phyloP scores from a whole-genome alignment of 2,329 filamentous ascomycete species.

The Cyphellophora attinorum region DNA sequence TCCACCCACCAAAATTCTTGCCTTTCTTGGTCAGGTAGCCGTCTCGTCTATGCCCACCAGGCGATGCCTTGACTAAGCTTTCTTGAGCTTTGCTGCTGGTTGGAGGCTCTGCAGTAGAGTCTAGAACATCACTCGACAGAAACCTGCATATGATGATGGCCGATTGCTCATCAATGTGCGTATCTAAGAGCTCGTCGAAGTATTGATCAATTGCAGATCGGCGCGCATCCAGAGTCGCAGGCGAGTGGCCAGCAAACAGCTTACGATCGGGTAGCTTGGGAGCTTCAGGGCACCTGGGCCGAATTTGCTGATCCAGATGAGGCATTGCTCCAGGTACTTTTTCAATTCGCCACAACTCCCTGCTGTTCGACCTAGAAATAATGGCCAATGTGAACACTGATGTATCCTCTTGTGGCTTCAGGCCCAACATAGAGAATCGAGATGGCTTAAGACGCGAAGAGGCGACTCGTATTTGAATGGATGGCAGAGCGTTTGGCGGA shows the following conservation, averaged over 20 bases:
- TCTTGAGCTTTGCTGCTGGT: slow-evolving; percentile 25
- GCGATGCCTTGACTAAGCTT: slow-evolving; percentile 26
- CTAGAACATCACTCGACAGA: slow-evolving; percentile 59
- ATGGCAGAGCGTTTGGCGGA: slow-evolving; percentile 77
- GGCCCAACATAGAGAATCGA: slow-evolving; percentile 68
- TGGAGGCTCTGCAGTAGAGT: slow-evolving; percentile 38
- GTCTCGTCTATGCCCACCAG: slow-evolving; percentile 49
- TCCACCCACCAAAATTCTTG: slow-evolving; percentile 99
- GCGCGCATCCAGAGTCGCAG: slow-evolving; percentile 83
- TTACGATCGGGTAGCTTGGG: slow-evolving; percentile 73
- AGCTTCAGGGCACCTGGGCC: slow-evolving; percentile 60
- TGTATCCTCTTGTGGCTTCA: slow-evolving; percentile 77
- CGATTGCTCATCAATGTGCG: slow-evolving; percentile 64
- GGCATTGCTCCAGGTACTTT: slow-evolving; percentile 76
- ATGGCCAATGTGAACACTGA: slow-evolving; percentile 88
- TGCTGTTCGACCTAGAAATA: slow-evolving; percentile 63
- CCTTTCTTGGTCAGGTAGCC: slow-evolving; percentile 94
- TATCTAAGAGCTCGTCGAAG: slow-evolving; percentile 75
- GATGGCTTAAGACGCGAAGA: slow-evolving; percentile 94
- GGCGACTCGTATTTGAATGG: slow-evolving; percentile 75
- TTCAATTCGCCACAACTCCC: slow-evolving; percentile 87
- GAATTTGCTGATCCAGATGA: slow-evolving; percentile 73
- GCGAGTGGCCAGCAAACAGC: slow-evolving; percentile 85
- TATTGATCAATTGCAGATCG: slow-evolving; percentile 73
- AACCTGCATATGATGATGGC: slow-evolving; percentile 81